These are phyloP conservation scores for Starmerella floris DNA, from an alignment of 805 yeast genomes.

Conservation along the genomic window DNA sequence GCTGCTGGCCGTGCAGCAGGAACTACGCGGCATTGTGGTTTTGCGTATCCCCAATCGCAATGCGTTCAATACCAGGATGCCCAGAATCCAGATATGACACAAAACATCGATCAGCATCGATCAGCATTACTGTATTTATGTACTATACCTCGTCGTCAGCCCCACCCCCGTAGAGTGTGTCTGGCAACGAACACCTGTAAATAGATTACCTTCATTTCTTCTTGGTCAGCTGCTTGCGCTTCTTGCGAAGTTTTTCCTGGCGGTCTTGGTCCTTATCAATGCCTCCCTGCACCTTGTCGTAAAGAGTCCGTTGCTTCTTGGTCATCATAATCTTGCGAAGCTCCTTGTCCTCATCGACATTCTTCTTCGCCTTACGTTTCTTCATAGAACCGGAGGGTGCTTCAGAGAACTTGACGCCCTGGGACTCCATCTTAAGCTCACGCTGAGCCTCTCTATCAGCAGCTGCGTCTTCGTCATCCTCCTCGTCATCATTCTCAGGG, in stretches of 20 bases:
- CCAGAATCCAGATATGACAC: conserved; percentile 10
- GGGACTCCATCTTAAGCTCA: conserved; percentile 81
- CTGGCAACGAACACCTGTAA: too few species aligned
- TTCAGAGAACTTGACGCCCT: conserved; percentile 69
- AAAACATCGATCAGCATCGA: background rate
- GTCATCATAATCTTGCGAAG: conserved; percentile 95
- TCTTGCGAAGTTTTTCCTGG: conserved; percentile 57
- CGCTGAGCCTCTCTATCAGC: conserved; percentile 49
- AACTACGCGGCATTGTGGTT: conserved; percentile 52
- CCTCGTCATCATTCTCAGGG: conserved; percentile 41
- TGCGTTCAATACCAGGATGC: conserved; percentile 64
- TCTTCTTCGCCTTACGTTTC: conserved; percentile 34
- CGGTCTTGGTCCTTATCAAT: conserved; percentile 69
- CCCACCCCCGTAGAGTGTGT: too few species aligned
- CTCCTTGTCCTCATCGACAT: conserved; percentile 66
- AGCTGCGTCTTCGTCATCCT: conserved; percentile 33
- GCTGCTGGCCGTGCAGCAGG: conserved; percentile 48
- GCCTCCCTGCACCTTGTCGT: conserved; percentile 90
- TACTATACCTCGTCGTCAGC: too few species aligned
- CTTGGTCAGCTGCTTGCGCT: conserved; percentile 34
- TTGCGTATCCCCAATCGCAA: conserved; percentile 65
- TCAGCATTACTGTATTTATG: background rate
- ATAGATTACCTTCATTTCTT: conserved; percentile 7
- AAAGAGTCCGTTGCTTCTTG: conserved; percentile 84
- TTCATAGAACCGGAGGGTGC: conserved; percentile 25